A percentile compares a stretch with the other conserved stretches of the same genome.
Conservation (phyloP, 176 grass and related monocot species). For the Calamus simplicifolius region DNA sequence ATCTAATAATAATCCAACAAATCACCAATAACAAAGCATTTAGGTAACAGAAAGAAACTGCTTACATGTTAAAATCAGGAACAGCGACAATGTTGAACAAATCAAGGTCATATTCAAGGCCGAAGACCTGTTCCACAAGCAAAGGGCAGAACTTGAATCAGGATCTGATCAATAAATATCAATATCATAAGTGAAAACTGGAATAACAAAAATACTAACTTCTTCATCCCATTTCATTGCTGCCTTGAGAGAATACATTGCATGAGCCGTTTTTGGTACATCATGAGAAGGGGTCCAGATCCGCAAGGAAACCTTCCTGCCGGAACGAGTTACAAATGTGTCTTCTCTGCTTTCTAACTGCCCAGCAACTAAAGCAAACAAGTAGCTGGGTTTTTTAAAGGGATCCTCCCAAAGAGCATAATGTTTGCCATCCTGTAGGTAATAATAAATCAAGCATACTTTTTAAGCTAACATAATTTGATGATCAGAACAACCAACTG, state of each 20-base stretch:
- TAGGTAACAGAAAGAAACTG: neutral
- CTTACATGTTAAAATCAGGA: constrained; percentile 99
- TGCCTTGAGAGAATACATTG: constrained; percentile 99
- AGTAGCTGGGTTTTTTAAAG: constrained; percentile 88
- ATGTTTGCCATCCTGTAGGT: constrained; percentile 58
- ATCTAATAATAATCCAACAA: no score
- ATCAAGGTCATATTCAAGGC: constrained; percentile 97
- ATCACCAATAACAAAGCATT: no score
- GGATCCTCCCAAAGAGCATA: constrained; percentile 91
- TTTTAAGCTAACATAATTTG: no score
- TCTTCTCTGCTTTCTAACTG: constrained; percentile 83
- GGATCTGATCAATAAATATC: constrained; percentile 10
- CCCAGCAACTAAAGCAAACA: constrained; percentile 97
- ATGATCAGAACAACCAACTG: no score
- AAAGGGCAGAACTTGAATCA: constrained; percentile 17
- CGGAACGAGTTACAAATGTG: constrained; percentile 77
- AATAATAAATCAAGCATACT: neutral
- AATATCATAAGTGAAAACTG: constrained; percentile 8
- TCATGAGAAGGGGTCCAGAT: constrained; percentile 98
- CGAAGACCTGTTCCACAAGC: constrained; percentile 60
- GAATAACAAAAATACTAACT: constrained; percentile 28
- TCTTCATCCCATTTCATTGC: constrained; percentile 99
- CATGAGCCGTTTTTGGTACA: constrained; percentile 92
- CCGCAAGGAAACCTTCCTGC: constrained; percentile 63
- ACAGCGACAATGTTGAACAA: constrained; percentile 99